phyloP scores from a whole-genome alignment of 176 grass and related monocot genomes.

The Oryza coarctata region DNA sequence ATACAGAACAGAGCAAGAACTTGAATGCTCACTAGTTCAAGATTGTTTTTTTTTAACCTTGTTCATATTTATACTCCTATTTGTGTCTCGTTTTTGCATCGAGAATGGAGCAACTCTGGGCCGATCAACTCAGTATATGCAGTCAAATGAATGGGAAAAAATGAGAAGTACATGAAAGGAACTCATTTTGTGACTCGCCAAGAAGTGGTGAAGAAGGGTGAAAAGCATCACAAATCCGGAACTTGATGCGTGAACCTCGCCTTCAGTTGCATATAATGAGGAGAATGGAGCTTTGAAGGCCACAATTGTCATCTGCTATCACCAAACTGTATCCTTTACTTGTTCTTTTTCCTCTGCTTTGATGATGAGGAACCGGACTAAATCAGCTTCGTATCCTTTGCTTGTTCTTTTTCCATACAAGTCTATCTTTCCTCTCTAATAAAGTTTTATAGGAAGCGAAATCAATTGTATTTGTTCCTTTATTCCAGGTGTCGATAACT shows the following conservation, averaged over 20 bases:
- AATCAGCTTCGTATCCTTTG: too few relatives aligned
- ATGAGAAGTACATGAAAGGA: not conserved
- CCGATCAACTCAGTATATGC: not conserved
- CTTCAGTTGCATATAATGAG: not conserved
- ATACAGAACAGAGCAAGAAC: not conserved
- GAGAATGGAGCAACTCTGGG: not conserved
- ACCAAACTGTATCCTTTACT: too few relatives aligned
- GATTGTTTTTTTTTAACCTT: not conserved
- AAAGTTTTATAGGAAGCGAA: too few relatives aligned
- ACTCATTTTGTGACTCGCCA: not conserved
- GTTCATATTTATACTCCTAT: not conserved
- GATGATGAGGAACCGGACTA: too few relatives aligned
- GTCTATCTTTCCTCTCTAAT: too few relatives aligned
- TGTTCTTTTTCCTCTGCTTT: too few relatives aligned
- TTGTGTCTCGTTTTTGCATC: too few relatives aligned
- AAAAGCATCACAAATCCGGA: not conserved
- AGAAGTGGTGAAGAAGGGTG: not conserved
- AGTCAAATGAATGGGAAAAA: not conserved
- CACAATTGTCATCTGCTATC: too few relatives aligned
- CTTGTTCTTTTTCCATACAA: too few relatives aligned
- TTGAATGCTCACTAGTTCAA: not conserved
- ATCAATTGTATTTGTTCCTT: too few relatives aligned
- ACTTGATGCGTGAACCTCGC: not conserved
- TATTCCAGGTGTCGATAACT: too few relatives aligned
- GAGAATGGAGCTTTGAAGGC: not conserved